A percentile compares a stretch with the other conserved stretches of the same genome.
phyloP scores from a whole-genome alignment of 1,284 basidiomycete species.

The Mrakiaceae sp. region DNA sequence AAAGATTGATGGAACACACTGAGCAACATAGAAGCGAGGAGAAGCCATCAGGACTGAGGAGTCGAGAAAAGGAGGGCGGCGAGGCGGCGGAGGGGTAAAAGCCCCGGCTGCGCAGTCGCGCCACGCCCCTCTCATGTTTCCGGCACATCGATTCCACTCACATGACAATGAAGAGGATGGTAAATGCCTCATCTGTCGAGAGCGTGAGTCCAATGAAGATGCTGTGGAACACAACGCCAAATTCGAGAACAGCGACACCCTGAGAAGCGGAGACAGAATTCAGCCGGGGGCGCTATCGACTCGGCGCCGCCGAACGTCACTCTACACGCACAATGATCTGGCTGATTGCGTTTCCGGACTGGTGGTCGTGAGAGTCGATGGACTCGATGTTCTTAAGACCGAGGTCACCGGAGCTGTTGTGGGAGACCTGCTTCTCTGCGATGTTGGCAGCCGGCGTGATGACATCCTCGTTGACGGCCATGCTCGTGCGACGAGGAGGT shows the following conservation, averaged over 20 bases:
- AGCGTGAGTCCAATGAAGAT: conserved; percentile 87
- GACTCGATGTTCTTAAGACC: conserved; percentile 15
- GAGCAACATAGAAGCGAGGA: background rate
- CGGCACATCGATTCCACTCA: conserved; percentile 54
- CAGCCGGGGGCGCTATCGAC: conserved; percentile 11
- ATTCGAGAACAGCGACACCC: conserved; percentile 42
- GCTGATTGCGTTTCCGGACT: background rate
- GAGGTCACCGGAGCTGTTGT: background rate
- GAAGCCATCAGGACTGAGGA: background rate
- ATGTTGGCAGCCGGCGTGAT: background rate
- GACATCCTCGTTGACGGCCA: conserved; percentile 10
- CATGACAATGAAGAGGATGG: conserved; percentile 75
- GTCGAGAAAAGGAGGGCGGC: background rate
- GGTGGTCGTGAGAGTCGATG: conserved; percentile 5
- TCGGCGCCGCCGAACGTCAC: conserved; percentile 28
- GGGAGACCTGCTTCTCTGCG: background rate
- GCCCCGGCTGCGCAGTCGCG: too few species aligned
- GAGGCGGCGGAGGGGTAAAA: background rate
- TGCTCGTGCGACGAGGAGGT: conserved; percentile 20
- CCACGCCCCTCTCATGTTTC: background rate
- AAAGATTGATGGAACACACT: conserved; percentile 50
- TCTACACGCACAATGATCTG: conserved; percentile 52
- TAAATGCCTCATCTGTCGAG: conserved; percentile 45
- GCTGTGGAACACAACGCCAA: conserved; percentile 70
- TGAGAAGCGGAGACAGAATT: conserved; percentile 26